Base-by-base conservation (phyloP, 805 yeast genomes). In the Saccharomycopsis guyanensis region DNA sequence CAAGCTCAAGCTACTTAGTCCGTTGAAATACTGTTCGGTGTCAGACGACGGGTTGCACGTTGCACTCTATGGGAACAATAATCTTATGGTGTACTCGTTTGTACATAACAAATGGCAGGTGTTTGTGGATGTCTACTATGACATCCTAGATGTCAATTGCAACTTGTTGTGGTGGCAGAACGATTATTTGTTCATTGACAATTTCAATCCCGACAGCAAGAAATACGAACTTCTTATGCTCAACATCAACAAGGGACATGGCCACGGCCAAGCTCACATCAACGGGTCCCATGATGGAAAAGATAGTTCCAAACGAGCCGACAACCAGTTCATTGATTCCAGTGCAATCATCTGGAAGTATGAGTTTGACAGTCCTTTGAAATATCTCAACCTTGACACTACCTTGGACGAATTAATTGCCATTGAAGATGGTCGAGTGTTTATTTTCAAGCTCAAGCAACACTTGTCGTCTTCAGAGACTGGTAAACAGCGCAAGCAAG, bases 301-400 rank as follows among this genome's bases (percentile, higher is more conserved):
- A 31, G n/a, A 32, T 13, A 40, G 31, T 15, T 27, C 22, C 15
- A 3, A 41, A 19, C 15, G 16, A 13, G 53, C 53, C 27, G 40
- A 53, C 3, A 23, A 39, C 12, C 33, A 46, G 8, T 16, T 18
- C 19, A 55, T 60, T 39, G 53, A 58, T 45, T 56, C 61, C 0
- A 53, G 43, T 19, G 46, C 48, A 10, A 46, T 61, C 6, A 59
- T 59, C 5, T 61, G 62, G 54, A 57, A 56, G 45, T 61, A 61
- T 45, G 64, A 59, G 43, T 53, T 61, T 25, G 49, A 50, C 18
- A 40, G 46, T 25, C 47, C 53, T 4, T 49, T 59, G 4, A 34
- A 44, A 4, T 36, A 49, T 16, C 18, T 59, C 27, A 60, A 61
- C 32, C 35, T 55, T 6, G 42, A 49, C n/a, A 50, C 43, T 15